Evolutionary conservation across 345 rosid genomes (phyloP), one percentile per base, ranked within the genome.

Genomic region (Reutealis trisperma): DNA sequence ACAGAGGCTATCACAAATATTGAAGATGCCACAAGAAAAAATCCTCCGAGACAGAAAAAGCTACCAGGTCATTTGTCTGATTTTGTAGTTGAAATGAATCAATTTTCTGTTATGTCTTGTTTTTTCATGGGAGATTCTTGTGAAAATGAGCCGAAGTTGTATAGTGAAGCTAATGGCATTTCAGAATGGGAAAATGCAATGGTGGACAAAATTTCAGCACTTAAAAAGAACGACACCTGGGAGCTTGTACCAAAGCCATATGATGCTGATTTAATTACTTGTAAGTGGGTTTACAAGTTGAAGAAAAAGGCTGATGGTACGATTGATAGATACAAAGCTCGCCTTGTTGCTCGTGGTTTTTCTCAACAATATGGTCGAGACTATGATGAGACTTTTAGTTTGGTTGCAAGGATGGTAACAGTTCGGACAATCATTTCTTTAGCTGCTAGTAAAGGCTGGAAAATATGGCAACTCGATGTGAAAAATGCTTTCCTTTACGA

Each of bases 171-270:
- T 8, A 45, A 45, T 1, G 51, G 13, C 10, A 45, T 45, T 45
- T 45, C 13, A 8, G 51, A 45, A 45, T 8, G 51, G 51, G 51
- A 45, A 34, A 34, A 34, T 34, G 41, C 41, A 34, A 34, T 34
- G 41, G 5, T 34, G 41, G 41, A 34, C 3, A 6, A 34, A 34
- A 34, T 34, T 34, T 34, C 41, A 34, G 41, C 41, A 51, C 55
- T 72, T 57, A 22, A 45, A 8, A 45, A 45, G 4, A 45, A 45
- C 7, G 52, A 5, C 12, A 72, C 41, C 6, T 41, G 14, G 75
- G 75, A 72, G 67, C 57, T 72, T 58, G 42, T 72, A 19, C 52
- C 32, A 34, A 59, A 59, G n/a, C 42, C 37, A 14, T 6, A 41
- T 5, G 34, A 72, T 57, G 32, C 2, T 34, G 75, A 58, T 32